Percentiles rank a stretch among this genome's conserved stretches.
Conservation (phyloP, 805 yeast genomes). For the Barnettozyma wickerhamii region DNA sequence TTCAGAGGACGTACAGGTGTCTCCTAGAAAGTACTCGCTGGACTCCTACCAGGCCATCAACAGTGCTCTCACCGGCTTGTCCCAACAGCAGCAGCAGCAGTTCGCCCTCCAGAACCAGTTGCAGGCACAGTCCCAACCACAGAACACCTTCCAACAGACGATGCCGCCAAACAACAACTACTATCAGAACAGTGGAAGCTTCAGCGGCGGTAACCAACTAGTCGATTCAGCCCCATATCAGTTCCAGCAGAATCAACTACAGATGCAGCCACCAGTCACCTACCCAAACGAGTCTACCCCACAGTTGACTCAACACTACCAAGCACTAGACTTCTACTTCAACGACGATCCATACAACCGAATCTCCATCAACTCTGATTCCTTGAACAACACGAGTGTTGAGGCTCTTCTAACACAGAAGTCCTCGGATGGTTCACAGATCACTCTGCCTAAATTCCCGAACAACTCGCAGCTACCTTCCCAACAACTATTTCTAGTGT, state of each 20-base stretch:
- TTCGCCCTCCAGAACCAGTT: not conserved
- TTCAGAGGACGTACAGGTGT: slow-evolving; percentile 4
- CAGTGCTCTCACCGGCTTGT: not conserved
- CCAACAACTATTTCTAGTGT: slow-evolving; percentile 51
- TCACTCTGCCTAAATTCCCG: slow-evolving; percentile 20
- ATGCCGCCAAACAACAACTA: not conserved
- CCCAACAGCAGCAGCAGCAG: slow-evolving; percentile 7
- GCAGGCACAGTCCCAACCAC: no score
- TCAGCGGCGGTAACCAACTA: not conserved
- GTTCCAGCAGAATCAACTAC: slow-evolving; percentile 1
- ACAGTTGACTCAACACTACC: slow-evolving; percentile 16
- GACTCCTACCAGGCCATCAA: slow-evolving; percentile 6
- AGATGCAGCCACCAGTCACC: not conserved
- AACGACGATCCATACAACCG: slow-evolving; percentile 21
- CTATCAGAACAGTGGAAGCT: slow-evolving; percentile 1
- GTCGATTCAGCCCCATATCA: not conserved
- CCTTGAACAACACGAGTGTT: slow-evolving; percentile 6
- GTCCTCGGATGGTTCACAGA: slow-evolving; percentile 4
- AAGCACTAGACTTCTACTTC: slow-evolving; percentile 22
- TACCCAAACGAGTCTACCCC: slow-evolving; percentile 17
- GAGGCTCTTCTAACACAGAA: slow-evolving; percentile 13
- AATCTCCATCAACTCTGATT: slow-evolving; percentile 16
- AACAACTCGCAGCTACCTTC: slow-evolving; percentile 21
- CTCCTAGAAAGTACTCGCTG: slow-evolving; percentile 18
- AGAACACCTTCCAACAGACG: not conserved